These are phyloP conservation scores for Kodamaea alishanica DNA, from an alignment of 1,139 yeast species.

Conservation along the genomic window DNA sequence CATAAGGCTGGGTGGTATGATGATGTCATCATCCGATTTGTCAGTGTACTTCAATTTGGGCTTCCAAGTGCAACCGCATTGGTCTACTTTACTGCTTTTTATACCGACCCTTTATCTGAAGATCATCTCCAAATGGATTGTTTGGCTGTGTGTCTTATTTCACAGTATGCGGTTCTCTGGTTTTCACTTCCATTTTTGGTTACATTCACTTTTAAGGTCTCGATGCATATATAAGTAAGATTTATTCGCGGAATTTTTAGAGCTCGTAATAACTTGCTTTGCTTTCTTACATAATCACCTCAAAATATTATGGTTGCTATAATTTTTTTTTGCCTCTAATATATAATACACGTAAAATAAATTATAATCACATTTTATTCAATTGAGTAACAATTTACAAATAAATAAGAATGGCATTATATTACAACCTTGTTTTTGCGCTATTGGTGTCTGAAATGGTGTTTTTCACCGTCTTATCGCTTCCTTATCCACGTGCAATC, in stretches of 20 bases:
- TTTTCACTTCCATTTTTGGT: conserved; percentile 66
- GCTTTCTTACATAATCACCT: no score
- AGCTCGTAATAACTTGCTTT: no score
- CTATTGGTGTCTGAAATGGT: conserved; percentile 74
- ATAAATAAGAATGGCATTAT: conserved; percentile 54
- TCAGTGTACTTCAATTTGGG: conserved; percentile 72
- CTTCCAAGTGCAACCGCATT: conserved; percentile 85
- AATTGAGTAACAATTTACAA: background rate
- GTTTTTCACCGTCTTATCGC: conserved; percentile 74
- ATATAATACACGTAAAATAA: background rate
- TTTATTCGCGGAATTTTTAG: no score
- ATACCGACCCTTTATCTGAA: conserved; percentile 59
- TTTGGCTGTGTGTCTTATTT: conserved; percentile 66
- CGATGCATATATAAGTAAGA: conserved; percentile 24
- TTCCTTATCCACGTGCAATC: conserved; percentile 77
- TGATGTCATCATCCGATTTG: conserved; percentile 54
- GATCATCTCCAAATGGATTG: conserved; percentile 79
- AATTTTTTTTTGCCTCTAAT: background rate
- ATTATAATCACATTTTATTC: background rate
- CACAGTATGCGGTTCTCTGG: conserved; percentile 60
- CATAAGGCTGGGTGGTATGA: conserved; percentile 47
- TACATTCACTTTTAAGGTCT: conserved; percentile 49
- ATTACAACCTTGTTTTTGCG: conserved; percentile 71
- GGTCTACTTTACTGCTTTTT: conserved; percentile 80
- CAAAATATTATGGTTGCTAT: background rate